Evolutionary conservation across 2,329 filamentous ascomycete genomes (phyloP), one percentile per base, ranked within the genome.

Genomic region (Calycina marina): DNA sequence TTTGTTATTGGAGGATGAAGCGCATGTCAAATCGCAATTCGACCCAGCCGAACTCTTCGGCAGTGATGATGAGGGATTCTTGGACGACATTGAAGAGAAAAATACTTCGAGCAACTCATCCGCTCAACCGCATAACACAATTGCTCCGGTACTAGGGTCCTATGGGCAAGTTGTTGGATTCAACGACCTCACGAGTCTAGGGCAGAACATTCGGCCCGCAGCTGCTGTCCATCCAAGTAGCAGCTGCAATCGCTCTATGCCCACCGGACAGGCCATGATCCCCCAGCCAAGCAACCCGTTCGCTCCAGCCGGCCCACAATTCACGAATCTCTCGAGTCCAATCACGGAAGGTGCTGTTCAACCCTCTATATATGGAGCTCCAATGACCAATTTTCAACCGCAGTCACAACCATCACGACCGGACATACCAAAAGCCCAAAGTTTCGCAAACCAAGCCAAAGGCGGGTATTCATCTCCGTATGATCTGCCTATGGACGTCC

Each of bases 381-480:
- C 43, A 18, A 26, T 37, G n/a, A 35, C 38, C 8, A 46, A 31
- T 25, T 46, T 43, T 24, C 39, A 40, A 22, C 28, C 24, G n/a
- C 36, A 41, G 27, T 35, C 28, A 13, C 52, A 59, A 12, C 50
- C 57, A 29, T 35, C 38, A 30, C 31, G 45, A 26, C 63, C 63
- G n/a, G 59, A 67, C 40, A 45, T 67, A 45, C 56, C 56, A 17
- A 74, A 73, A 56, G 64, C 72, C 1, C 74, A 92, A 52, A 96
- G 88, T 56, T 98, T 93, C 55, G 83, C 71, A 4, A 79, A 88
- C 54, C 92, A 92, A 55, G 63, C 83, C 3, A 96, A 93, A 56
- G 82, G 82, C 35, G 86, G 88, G 5, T 98, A 98, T 53, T 69
- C 78, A 30, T 96, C 88, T 13, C 90, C 90, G 0, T 98, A 94